phyloP scores from a whole-genome alignment of 768 basidiomycete species.

The Mrakia gelida region DNA sequence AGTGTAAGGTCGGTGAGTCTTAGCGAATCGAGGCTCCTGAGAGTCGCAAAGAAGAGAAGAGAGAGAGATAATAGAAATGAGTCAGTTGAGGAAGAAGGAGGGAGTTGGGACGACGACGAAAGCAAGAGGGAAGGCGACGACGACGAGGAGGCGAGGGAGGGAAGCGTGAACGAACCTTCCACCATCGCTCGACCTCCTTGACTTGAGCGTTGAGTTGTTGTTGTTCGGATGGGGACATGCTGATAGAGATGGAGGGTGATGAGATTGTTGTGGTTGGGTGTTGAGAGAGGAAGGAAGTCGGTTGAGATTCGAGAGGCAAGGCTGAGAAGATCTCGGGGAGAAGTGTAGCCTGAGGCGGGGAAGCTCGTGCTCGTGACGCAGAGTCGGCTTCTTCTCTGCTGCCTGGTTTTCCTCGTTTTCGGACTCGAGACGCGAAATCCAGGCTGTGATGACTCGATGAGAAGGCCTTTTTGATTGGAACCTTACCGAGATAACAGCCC shows the following conservation, averaged over 20 bases:
- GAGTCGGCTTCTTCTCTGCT: background rate
- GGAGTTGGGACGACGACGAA: background rate
- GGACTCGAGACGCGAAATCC: background rate
- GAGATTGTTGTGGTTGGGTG: background rate
- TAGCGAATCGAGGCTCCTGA: constrained; percentile 81
- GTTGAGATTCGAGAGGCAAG: background rate
- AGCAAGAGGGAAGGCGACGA: background rate
- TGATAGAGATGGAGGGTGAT: background rate
- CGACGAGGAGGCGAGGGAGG: constrained; percentile 1
- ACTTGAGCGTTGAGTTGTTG: constrained; percentile 74
- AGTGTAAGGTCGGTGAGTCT: constrained; percentile 85
- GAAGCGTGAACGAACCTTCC: constrained; percentile 59
- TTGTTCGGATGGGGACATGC: constrained; percentile 42
- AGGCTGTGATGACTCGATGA: background rate
- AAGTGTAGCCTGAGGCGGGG: background rate
- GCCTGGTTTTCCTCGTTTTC: background rate
- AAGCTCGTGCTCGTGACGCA: background rate
- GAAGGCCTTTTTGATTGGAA: too few species aligned
- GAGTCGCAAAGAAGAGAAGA: background rate
- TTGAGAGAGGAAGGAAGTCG: background rate
- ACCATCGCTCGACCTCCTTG: constrained; percentile 81
- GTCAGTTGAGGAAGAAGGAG: background rate
- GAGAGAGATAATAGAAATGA: too few species aligned
- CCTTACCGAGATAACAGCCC: too few species aligned
- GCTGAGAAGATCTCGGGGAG: background rate